Evolutionary conservation across 345 rosid genomes (phyloP), one percentile per base, ranked within the genome.

Genomic region (Isatis tinctoria): DNA sequence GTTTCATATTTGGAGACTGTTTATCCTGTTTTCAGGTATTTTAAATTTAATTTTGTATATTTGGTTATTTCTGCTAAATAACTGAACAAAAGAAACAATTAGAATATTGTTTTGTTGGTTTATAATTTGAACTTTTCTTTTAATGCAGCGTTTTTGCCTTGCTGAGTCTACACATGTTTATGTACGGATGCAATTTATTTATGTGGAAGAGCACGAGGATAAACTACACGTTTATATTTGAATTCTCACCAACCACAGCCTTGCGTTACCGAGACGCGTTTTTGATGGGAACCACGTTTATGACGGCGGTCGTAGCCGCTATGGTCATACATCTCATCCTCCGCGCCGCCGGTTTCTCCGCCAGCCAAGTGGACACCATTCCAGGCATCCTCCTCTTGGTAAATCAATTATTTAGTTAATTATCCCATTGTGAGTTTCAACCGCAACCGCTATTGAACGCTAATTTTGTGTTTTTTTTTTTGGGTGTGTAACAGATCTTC

Each of bases 11-110:
- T 95, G 79, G 99, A 95, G 68, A 95, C 86, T 22, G 87, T 92
- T 63, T 92, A 90, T 77, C 98, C 99, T 26, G 89, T 88, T 84
- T 95, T 95, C 91, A 95, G 99, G 99, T 94, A 59, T 56, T 61
- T 43, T 18, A 10, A 39, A 32, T 43, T n/a, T 5, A 27, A 0
- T 61, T 7, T 11, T 7, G 12, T 5, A 10, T 51, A 0, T 24
- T 10, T 5, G 13, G 5, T 2, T 51, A 2, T 18, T 10, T 35
- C 10, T 57, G 9, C 22, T 57, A 27, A 28, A 56, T 56, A 56
- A 49, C 27, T 26, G 17, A 54, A 28, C 5, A 52, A 52, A 52
- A 12, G 8, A n/a, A 17, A 32, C 1, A 39, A 18, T 13, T 8
- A 17, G 4, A 16, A 24, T 51, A 14, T 11, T 39, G 10, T 47